Percentiles rank a stretch among this genome's conserved stretches.
Conservation (phyloP, 169 alveolate species). For the Theileria sp. region DNA sequence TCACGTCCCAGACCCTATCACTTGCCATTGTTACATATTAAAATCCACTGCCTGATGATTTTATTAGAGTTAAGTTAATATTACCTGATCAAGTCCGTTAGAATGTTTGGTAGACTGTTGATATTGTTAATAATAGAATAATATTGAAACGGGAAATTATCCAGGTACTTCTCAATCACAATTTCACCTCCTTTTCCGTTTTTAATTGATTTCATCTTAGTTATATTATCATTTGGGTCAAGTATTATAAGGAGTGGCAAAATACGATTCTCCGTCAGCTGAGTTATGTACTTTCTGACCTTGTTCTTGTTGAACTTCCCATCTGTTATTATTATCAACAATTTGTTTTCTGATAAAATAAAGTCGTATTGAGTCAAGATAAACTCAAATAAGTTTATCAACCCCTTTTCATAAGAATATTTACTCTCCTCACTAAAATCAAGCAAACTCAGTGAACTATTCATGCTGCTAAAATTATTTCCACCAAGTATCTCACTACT, state of each 20-base stretch:
- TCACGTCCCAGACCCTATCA: background rate
- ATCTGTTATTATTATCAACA: conserved; percentile 88
- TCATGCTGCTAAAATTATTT: conserved; percentile 41
- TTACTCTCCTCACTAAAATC: conserved; percentile 80
- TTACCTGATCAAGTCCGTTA: conserved; percentile 82
- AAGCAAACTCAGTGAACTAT: conserved; percentile 62
- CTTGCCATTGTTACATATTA: conserved; percentile 11
- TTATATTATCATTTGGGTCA: conserved; percentile 75
- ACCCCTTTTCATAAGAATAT: conserved; percentile 69
- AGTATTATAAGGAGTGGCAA: conserved; percentile 87
- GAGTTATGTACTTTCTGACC: conserved; percentile 82
- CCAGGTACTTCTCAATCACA: conserved; percentile 86
- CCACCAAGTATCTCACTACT: conserved; percentile 52
- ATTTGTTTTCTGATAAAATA: conserved; percentile 20
- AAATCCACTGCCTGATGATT: conserved; percentile 58
- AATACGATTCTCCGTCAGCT: conserved; percentile 82
- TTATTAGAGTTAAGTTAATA: conserved; percentile 50
- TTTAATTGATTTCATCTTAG: conserved; percentile 66
- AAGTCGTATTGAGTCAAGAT: conserved; percentile 22
- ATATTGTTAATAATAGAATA: conserved; percentile 90
- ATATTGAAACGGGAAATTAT: conserved; percentile 94
- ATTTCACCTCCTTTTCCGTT: conserved; percentile 81
- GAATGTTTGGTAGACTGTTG: conserved; percentile 75
- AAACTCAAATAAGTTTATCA: conserved; percentile 61
- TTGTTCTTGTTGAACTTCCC: conserved; percentile 95